A percentile compares a stretch with the other conserved stretches of the same genome.
phyloP scores from a whole-genome alignment of 1,284 basidiomycete species.

The Xerocomus nothofagi region DNA sequence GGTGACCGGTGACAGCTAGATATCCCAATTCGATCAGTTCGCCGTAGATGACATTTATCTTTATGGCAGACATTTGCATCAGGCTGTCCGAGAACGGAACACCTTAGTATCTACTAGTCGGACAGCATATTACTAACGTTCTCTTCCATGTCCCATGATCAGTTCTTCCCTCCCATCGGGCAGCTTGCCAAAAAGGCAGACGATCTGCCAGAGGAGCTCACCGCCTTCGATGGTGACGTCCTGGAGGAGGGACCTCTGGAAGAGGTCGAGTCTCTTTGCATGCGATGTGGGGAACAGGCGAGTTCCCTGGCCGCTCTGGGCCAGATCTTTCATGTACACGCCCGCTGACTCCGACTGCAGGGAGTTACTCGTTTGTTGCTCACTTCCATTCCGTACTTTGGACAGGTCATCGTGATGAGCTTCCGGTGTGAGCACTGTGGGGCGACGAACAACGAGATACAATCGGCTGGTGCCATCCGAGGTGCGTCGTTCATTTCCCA shows the following conservation, averaged over 20 bases:
- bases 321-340: slow-evolving; percentile 10
- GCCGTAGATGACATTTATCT: too few relatives aligned
- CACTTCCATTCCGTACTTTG: slow-evolving; percentile 95
- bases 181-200: slow-evolving; percentile 42
- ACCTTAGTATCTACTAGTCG: too few relatives aligned
- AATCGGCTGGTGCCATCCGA: slow-evolving; percentile 87
- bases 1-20: too few relatives aligned
- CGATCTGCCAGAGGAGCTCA: slow-evolving; percentile 26
- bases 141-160: slow-evolving; percentile 27
- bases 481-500: slow-evolving; percentile 49
- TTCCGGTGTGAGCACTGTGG: slow-evolving; percentile 97
- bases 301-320: neutral
- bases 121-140: neutral
- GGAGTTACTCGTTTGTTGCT: slow-evolving; percentile 91
- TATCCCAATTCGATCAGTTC: too few relatives aligned
- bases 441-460: slow-evolving; percentile 90
- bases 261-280: slow-evolving; percentile 91
- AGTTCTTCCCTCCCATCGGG: slow-evolving; percentile 52
- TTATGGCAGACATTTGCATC: too few relatives aligned
- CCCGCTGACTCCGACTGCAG: slow-evolving; percentile 42
- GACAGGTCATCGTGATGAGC: slow-evolving; percentile 94
- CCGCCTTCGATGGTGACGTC: slow-evolving; percentile 21
- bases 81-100: too few relatives aligned
- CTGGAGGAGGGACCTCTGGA: slow-evolving; percentile 59
- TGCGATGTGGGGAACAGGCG: slow-evolving; percentile 90